Base-by-base conservation (phyloP, 2,329 filamentous ascomycete species). In the Cercospora janseana region DNA sequence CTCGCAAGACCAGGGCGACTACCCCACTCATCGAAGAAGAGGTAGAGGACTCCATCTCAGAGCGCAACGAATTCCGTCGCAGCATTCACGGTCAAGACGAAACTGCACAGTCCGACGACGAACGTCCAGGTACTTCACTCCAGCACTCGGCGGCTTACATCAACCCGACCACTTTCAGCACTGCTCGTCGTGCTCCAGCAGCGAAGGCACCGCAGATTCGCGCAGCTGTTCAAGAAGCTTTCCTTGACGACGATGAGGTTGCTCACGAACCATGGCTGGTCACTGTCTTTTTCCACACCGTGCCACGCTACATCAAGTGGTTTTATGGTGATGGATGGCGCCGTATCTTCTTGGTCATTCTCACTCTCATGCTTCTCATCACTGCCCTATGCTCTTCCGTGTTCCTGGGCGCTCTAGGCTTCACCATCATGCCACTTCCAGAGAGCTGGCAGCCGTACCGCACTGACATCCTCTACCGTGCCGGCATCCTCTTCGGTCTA, bases 141-240 rank as follows among this genome's bases (percentile, higher is more conserved):
- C 47, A 48, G 38, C 16, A 45, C 13, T 40, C 48, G n/a, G 43
- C 44, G 10, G 35, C 37, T 13, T 54, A 54, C 42, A 51, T 51
- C 35, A 37, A 46, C 23, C 9, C 31, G n/a, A 31, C 44, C 8
- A 27, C 32, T 4, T 6, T 34, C 13, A 12, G 26, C 16, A 15
- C 48, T 29, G 29, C 41, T 24, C 29, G 40, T 10, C 38, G 27
- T 10, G 13, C 27, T 20, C 18, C 29, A 21, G 16, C 29, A 6
- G 15, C 43, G 34, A 32, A 8, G 20, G 18, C 27, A 15, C 26
- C 40, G 26, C 24, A 18, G n/a, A 4, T 6, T 45, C 10, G 18
- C 31, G 15, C 43, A 4, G 31, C 18, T 12, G 29, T 12, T 12
- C 29, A 5, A 3, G 18, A 29, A 8, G 24, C 23, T 6, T 26